Evolutionary conservation across 768 basidiomycete species (phyloP), one percentile per base, ranked within the genome.

Genomic region (Trametes maxima): DNA sequence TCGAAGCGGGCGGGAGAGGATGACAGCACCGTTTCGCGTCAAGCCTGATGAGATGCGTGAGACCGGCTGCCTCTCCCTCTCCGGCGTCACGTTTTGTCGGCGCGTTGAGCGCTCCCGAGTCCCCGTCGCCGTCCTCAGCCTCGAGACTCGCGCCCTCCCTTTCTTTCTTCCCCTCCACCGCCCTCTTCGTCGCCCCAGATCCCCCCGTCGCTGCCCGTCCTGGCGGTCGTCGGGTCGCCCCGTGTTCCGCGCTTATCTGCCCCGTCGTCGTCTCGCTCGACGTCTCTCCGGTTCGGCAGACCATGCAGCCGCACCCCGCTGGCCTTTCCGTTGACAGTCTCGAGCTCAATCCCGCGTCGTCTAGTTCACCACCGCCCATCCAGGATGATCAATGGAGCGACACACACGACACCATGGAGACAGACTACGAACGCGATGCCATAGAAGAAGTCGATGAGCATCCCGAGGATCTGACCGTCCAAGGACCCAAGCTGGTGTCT

Each of bases 331-430:
- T 65, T 28, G 71, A 72, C 57, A 69, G 64, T 48, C 62, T 72
- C 46, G 68, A 68, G 42, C 67, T 58, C 60, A 50, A 55, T 60
- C 62, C 43, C 45, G 54, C 60, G 24, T 53, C 63, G 5, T 57
- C 64, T 51, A 61, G 61, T 37, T 65, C 60, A 22, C 60, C 67
- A 5, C 69, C 65, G 10, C 56, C 53, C 21, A 66, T 58, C 36
- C 69, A 68, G 57, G 77, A 77, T 45, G 76, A 77, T 64, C 71
- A 73, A 46, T 77, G 75, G 68, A 77, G 72, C 63, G 73, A 77
- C 65, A 66, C 72, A 22, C 79, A 74, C 55, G 75, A 71, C 40
- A 74, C 75, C 37, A 51, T 74, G 47, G 75, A 76, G 37, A 68
- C 69, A 19, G 76, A 76, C 65, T 71, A 75, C 72, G 67, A 70